These are phyloP conservation scores for Scheffersomyces cryptocercus DNA, from an alignment of 1,139 yeast genomes.

Conservation along the genomic window DNA sequence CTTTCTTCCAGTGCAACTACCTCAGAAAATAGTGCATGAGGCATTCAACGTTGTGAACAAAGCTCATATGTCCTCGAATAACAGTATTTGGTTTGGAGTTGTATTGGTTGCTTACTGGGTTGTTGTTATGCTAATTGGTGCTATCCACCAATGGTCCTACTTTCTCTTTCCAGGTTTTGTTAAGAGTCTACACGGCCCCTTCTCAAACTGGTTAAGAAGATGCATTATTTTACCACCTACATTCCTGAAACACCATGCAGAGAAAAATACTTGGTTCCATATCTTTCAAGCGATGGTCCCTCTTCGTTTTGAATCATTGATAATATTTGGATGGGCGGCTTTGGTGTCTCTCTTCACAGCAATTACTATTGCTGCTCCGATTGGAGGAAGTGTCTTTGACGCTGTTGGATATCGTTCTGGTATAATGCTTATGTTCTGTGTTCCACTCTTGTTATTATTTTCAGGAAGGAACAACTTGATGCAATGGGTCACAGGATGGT, in stretches of 20 bases:
- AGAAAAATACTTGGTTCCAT: conserved; percentile 3
- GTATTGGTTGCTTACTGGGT: conserved; percentile 16
- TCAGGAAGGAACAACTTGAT: conserved; percentile 70
- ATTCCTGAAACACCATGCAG: conserved; percentile 3
- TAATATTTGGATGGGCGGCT: conserved; percentile 2
- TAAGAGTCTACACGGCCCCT: conserved; percentile 9
- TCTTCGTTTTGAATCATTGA: conserved; percentile 8
- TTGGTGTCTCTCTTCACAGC: conserved; percentile 1
- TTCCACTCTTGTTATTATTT: conserved; percentile 38
- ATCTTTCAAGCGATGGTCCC: conserved; percentile 11
- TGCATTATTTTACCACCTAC: conserved; percentile 3
- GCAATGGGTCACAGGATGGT: conserved; percentile 67
- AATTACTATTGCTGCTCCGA: neutral
- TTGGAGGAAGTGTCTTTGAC: neutral
- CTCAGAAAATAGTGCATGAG: conserved; percentile 1
- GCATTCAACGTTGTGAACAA: neutral
- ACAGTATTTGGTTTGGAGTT: conserved; percentile 16
- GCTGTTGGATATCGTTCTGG: conserved; percentile 1
- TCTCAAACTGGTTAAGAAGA: conserved; percentile 10
- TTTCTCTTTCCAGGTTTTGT: conserved; percentile 10
- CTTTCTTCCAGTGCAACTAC: conserved; percentile 8
- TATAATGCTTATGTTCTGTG: conserved; percentile 9
- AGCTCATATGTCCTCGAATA: conserved; percentile 5
- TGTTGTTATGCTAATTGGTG: conserved; percentile 12
- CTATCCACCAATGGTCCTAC: conserved; percentile 9